Evolutionary conservation across 2,329 filamentous ascomycete species (phyloP), one percentile per base, ranked within the genome.

Genomic region (Arthroderma sp.): DNA sequence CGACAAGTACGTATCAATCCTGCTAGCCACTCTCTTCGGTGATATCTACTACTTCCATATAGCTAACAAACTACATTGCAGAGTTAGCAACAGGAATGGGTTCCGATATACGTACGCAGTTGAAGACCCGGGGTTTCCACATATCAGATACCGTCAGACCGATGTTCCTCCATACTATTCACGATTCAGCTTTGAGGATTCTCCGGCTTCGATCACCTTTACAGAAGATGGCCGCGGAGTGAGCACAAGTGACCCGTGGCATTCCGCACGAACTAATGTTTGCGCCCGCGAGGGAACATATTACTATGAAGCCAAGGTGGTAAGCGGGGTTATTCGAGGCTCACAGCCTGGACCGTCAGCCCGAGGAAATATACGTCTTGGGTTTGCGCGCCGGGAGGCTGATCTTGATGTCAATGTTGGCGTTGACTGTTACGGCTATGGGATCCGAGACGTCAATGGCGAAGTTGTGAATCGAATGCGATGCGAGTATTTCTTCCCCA

Each of bases 401-500:
- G 72, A 74, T 58, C 66, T 72, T 11, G 74, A 77, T 59, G 75
- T 75, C 39, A 76, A 77, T 67, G 85, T 97, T 23, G 86, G 93
- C 6, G 81, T 97, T 68, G 94, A 94, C 2, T 97, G 89, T 43
- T 96, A 97, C 73, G 95, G 91, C 67, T 97, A 97, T 69, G 91
- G 88, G 49, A 82, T 97, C 58, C 86, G 91, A 44, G 93, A 98
- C 66, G 85, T 91, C 23, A 81, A 86, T 33, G 93, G 93, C 19
- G 90, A 97, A 70, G 91, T 91, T 61, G 87, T 95, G 56, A 89
- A 93, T 74, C 89, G 93, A 76, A 96, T 91, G 61, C 84, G 91
- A 53, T 90, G 91, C n/a, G 89, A 89, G 67, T 87, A 91, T 63
- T 91, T 95, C 71, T 91, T 91, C 61, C 84, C 84, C 0, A 80